Evolutionary conservation across 2,329 filamentous ascomycete genomes (phyloP).

Genomic region (Ophiostoma sp.): DNA sequence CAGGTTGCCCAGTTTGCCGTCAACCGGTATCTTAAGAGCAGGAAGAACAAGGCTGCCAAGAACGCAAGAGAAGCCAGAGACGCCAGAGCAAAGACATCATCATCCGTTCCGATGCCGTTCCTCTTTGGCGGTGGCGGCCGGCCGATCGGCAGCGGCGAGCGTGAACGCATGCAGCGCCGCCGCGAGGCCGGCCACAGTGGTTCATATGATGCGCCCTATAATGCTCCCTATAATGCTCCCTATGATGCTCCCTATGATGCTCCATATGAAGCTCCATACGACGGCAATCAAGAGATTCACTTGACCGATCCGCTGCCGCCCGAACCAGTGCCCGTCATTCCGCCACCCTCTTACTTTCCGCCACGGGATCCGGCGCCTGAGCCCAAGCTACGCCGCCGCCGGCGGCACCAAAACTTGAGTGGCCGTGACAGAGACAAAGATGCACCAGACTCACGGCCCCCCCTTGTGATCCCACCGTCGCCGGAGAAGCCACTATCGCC

Average conservation of each 20-base stretch:
- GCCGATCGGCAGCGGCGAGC: constrained; percentile 9
- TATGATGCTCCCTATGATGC: background rate
- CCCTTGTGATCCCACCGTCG: background rate
- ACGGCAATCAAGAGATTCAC: constrained; percentile 2
- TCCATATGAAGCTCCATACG: background rate
- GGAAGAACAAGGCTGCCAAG: background rate
- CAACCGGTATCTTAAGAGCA: constrained; percentile 17
- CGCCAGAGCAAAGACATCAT: background rate
- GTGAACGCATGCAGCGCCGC: constrained; percentile 8
- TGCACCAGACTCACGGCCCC: background rate
- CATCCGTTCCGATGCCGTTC: background rate
- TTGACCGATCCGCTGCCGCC: constrained; percentile 1
- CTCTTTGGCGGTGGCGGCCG: background rate
- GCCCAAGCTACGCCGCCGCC: constrained; percentile 8
- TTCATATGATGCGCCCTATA: background rate
- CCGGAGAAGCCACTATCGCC: background rate
- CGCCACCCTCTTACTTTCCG: background rate
- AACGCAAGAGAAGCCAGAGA: background rate
- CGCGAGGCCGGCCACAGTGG: background rate
- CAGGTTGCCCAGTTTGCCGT: constrained; percentile 21
- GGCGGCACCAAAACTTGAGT: background rate
- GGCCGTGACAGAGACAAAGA: background rate
- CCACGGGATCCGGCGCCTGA: background rate
- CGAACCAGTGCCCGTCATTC: background rate
- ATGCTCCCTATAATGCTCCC: background rate